Evolutionary conservation across 371 early-diverging fungal species (phyloP), one percentile per base, ranked within the genome.

Genomic region (Lichtheimia hyalospora): DNA sequence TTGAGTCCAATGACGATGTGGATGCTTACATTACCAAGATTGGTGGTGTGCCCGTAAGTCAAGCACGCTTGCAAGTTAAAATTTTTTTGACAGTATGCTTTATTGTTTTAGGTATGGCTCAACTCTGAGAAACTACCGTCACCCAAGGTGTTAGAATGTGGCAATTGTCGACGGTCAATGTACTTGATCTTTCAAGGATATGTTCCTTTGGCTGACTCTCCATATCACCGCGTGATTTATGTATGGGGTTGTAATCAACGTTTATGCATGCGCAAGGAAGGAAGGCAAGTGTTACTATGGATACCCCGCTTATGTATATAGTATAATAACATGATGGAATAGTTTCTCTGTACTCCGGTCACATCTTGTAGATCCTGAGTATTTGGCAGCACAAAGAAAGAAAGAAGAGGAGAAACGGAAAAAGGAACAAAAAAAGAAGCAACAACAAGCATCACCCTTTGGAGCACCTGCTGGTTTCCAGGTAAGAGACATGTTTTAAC

Each of bases 221-320:
- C 84, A n/a, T 89, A 82, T 67, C 90, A 92, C 48, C 77, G 93
- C 48, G 85, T 85, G 0, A 63, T 92, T 8, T 92, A 92, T 66
- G 81, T 92, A 6, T 91, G 90, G 89, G 89, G 78, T 0, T 92
- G 93, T 71, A 91, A 88, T 55, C 79, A 79, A 21, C 81, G 88
- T 24, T 60, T 67, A 23, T 92, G 93, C 66, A 86, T 88, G 77
- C 84, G 84, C 13, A 83, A 81, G 57, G 70, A 77, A 2, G 91
- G 90, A 23, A 87, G 87, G 86, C 86, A 80, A 52, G 25, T 25
- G 21, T 1, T n/a, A n/a, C 16, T 49, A 51, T 13, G 51, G 27
- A 42, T 25, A 53, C 5, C 5, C 16, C 46, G 14, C 51, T 2
- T 15, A n/a, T 15, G 6, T 24, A 39, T 52, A 14, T 49, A 64